These are phyloP conservation scores for Trypanosoma platydactyli DNA, from an alignment of 208 protist species.

Conservation along the genomic window DNA sequence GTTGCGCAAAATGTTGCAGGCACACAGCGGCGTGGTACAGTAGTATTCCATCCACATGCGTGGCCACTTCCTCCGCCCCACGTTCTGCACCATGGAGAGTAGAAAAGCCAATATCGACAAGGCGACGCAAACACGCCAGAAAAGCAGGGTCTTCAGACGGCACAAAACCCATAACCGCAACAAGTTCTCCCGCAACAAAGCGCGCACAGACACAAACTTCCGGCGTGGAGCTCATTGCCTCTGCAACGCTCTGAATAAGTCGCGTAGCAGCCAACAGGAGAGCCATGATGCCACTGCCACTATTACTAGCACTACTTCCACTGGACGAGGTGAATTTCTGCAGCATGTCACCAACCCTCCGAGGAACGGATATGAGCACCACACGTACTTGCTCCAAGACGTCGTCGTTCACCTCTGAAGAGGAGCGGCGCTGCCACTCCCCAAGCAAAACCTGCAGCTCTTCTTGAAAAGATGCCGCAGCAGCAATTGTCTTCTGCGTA, in stretches of 20 bases:
- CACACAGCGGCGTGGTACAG: conserved; percentile 32
- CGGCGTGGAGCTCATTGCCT: not conserved
- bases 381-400: not conserved
- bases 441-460: conserved; percentile 7
- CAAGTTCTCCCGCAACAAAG: conserved; percentile 51
- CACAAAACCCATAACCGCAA: conserved; percentile 38
- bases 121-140: conserved; percentile 57
- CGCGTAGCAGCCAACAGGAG: conserved; percentile 4
- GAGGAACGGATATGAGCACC: conserved; percentile 12
- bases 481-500: not conserved
- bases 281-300: conserved; percentile 1
- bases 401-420: not conserved
- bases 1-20: conserved; percentile 39
- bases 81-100: not conserved
- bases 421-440: not conserved
- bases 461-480: conserved; percentile 1
- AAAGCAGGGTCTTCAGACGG: conserved; percentile 43
- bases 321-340: not conserved
- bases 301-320: no score
- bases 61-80: not conserved
- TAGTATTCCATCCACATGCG: conserved; percentile 5
- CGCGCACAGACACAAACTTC: conserved; percentile 23
- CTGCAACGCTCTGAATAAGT: conserved; percentile 17
- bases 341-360: conserved; percentile 14
- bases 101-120: conserved; percentile 47